phyloP scores from a whole-genome alignment of 225 moss, liverwort and hornwort species.

The Takakia lepidozioides region DNA sequence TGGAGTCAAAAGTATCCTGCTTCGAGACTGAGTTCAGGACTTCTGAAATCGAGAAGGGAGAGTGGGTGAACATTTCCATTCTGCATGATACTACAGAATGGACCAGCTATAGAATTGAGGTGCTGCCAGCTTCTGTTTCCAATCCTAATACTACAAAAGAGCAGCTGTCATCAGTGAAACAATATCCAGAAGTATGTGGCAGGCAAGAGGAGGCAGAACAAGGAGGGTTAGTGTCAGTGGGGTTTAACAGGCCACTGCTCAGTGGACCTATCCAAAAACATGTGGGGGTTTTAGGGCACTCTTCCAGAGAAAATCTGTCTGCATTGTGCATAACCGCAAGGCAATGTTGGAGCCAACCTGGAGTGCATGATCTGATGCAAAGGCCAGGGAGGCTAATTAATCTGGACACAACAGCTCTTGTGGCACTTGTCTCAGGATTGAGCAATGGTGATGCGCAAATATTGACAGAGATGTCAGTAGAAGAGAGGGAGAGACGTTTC shows the following conservation, averaged over 20 bases:
- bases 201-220: constrained; percentile 5
- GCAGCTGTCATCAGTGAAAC: constrained; percentile 10
- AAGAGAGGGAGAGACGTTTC: constrained; percentile 50
- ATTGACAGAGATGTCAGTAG: constrained; percentile 29
- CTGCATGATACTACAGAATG: constrained; percentile 12
- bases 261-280: no score
- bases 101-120: constrained; percentile 37
- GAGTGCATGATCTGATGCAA: constrained; percentile 13
- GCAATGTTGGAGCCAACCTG: constrained; percentile 21
- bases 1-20: constrained; percentile 8
- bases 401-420: constrained; percentile 86
- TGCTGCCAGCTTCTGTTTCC: no score
- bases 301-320: constrained; percentile 4
- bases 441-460: constrained; percentile 62
- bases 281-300: background rate
- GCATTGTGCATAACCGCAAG: constrained; percentile 31
- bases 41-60: constrained; percentile 78
- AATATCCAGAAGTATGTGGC: constrained; percentile 6
- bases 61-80: constrained; percentile 58
- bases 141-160: no score
- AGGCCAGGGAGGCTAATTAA: constrained; percentile 46
- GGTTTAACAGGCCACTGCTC: no score
- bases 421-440: constrained; percentile 75
- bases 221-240: no score
- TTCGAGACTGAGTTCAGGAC: constrained; percentile 16